Base-by-base conservation (phyloP, 495 filamentous ascomycete species). In the Tuber borchii region DNA sequence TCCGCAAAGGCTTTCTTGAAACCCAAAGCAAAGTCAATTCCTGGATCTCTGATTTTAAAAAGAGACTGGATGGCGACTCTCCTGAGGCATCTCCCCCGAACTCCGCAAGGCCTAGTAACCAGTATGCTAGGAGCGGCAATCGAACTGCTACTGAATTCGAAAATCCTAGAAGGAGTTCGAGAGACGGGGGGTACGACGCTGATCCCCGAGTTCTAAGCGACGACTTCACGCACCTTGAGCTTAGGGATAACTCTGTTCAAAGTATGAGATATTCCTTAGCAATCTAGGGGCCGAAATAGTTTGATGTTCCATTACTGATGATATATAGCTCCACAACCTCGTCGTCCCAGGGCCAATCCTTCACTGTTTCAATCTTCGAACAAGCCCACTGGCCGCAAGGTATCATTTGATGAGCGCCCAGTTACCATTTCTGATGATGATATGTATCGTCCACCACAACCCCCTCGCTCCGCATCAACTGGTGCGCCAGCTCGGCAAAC, bases 1-100 rank as follows among this genome's bases (percentile, higher is more conserved):
- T 99, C 78, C 92, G 90, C 80, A 97, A 98, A 85, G 95, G 95
- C 2, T 98, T 99, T 85, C 74, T 95, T 56, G 93, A 98, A 77
- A 99, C 95, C 37, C 95, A 99, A 86, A 89, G 88, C 19, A 97
- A 91, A 82, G 92, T 99, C 82, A 98, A 96, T 85, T 87, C 89
- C 70, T 98, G 95, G 95, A 91, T 99, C 71, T 91, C 89, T 69
- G 93, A 90, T 78, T 85, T 99, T 74, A 95, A 92, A 85, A 97
- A 97, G 88, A 90, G 88, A 83, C 88, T 98, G 26, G 94, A 98
- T 82, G 94, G 94, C 74, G 91, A 94, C 68, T 74, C 81, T 8
- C 81, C 81, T 0, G 81, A 83, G 61, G 74, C 71, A 37, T 78
- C 81, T 10, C 81, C 80, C 14, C 77, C 81, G 46, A 77, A 40